Percentiles rank a stretch among this genome's conserved stretches.
Evolutionary conservation across 345 rosid genomes (phyloP).

Genomic region (Dovyalis caffra): DNA sequence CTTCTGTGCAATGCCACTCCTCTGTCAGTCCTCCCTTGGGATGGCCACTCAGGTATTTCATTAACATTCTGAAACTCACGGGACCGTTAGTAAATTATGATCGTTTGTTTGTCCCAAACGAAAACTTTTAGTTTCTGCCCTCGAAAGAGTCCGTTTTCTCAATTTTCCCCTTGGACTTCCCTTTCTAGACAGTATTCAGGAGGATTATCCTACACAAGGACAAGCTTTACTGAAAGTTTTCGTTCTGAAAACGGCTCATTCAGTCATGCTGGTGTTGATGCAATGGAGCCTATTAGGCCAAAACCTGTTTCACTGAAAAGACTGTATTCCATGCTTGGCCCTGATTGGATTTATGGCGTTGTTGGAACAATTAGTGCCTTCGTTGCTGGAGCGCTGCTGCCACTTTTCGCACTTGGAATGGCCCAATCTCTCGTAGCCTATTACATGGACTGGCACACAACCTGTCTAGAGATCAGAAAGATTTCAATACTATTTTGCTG

Average conservation of each 20-base stretch:
- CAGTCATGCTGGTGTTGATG: constrained; percentile 38
- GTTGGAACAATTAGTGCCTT: constrained; percentile 60
- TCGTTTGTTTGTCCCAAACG: too few species aligned
- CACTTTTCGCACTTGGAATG: constrained; percentile 81
- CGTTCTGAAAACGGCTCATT: constrained; percentile 67
- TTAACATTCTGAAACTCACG: too few species aligned
- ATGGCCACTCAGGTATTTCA: constrained; percentile 46
- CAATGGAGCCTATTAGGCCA: constrained; percentile 33
- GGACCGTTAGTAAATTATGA: too few species aligned
- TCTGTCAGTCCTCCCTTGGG: constrained; percentile 25
- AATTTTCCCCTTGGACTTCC: constrained; percentile 22
- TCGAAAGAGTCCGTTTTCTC: too few species aligned
- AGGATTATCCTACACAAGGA: constrained; percentile 54
- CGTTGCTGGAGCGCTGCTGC: constrained; percentile 82
- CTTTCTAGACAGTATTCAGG: constrained; percentile 38
- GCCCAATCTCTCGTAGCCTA: constrained; percentile 73
- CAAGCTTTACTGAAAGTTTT: constrained; percentile 61
- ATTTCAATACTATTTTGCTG: constrained; percentile 57
- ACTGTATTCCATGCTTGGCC: constrained; percentile 66
- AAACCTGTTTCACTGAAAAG: constrained; percentile 43
- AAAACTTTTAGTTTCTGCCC: too few species aligned
- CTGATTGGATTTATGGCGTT: constrained; percentile 71
- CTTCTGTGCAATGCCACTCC: constrained; percentile 53
- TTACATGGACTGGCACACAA: constrained; percentile 66
- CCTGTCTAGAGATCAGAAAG: constrained; percentile 59